Conservation (phyloP, 2,329 filamentous ascomycete genomes). For the Ophiosphaerella narmari region DNA sequence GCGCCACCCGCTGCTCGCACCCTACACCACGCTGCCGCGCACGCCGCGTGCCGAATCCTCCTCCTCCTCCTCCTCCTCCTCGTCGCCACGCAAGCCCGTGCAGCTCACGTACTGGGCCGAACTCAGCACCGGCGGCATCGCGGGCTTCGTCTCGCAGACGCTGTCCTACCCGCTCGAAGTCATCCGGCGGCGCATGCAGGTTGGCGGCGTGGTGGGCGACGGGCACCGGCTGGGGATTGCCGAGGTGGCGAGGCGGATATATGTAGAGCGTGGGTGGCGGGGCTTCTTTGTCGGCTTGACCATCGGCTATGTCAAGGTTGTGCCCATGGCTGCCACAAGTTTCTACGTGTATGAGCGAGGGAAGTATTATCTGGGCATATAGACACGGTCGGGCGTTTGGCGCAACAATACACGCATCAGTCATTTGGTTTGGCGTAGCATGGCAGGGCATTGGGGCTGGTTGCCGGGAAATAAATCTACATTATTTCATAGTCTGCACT, state of each 20-base stretch:
- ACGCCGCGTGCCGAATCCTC: constrained; percentile 49
- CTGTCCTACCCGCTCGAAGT: constrained; percentile 94
- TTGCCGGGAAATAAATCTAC: constrained; percentile 47
- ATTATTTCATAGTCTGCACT: constrained; percentile 74
- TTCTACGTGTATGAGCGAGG: constrained; percentile 71
- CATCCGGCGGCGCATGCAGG: constrained; percentile 91
- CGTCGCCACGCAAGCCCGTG: constrained; percentile 61
- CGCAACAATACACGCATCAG: neutral
- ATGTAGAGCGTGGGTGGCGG: constrained; percentile 71
- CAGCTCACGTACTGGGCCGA: constrained; percentile 86
- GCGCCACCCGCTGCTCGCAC: constrained; percentile 67
- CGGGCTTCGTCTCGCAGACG: constrained; percentile 88
- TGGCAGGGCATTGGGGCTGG: too few species aligned
- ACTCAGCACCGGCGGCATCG: constrained; percentile 79
- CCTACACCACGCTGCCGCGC: constrained; percentile 75
- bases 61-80: constrained; percentile 44
- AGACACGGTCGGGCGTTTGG: neutral
- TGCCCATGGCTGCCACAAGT: constrained; percentile 81
- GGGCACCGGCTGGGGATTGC: constrained; percentile 76
- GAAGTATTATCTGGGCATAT: constrained; percentile 61
- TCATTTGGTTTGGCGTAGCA: too few species aligned
- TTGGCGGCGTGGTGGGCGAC: constrained; percentile 91
- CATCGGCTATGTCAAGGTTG: constrained; percentile 93
- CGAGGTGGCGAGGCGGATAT: constrained; percentile 79
- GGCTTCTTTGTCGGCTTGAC: constrained; percentile 93